Evolutionary conservation across 768 basidiomycete species (phyloP).

Genomic region (Naganishia vaughanmartiniae): DNA sequence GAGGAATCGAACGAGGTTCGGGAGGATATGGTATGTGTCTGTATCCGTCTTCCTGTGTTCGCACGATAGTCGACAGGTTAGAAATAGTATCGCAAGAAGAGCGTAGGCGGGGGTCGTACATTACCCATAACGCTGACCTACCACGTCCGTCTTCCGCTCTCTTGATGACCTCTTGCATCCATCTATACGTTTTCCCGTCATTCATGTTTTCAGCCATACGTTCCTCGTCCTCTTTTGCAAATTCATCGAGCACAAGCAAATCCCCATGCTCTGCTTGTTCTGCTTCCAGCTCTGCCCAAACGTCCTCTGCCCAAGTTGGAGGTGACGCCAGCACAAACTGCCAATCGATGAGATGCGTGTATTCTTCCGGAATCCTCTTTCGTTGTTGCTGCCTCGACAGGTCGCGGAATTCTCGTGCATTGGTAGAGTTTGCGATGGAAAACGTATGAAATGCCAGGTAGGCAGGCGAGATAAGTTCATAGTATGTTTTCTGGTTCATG

Average conservation of each 20-base stretch:
- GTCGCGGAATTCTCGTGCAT: constrained; percentile 18
- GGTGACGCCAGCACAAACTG: constrained; percentile 29
- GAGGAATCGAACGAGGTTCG: constrained; percentile 39
- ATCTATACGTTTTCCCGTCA: constrained; percentile 42
- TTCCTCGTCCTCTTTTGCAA: constrained; percentile 26
- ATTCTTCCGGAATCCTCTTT: constrained; percentile 18
- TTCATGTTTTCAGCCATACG: constrained; percentile 42
- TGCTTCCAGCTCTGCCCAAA: constrained; percentile 30
- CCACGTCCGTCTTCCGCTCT: constrained; percentile 37
- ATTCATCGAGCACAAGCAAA: constrained; percentile 37
- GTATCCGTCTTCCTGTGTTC: constrained; percentile 20
- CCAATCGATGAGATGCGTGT: constrained; percentile 26
- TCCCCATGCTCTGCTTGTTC: constrained; percentile 38
- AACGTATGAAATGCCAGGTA: constrained; percentile 27
- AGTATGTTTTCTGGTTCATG: constrained; percentile 7
- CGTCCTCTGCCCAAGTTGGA: constrained; percentile 11
- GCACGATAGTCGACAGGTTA: not conserved
- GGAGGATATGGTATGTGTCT: constrained; percentile 39
- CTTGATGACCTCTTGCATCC: constrained; percentile 32
- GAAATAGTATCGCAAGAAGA: not conserved
- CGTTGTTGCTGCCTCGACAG: constrained; percentile 21
- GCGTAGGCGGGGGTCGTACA: constrained; percentile 33
- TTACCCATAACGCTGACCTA: constrained; percentile 38
- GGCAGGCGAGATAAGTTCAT: constrained; percentile 26
- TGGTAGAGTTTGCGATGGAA: constrained; percentile 19